Base-by-base conservation (phyloP, 768 basidiomycete species). In the Leccinellum albellum region DNA sequence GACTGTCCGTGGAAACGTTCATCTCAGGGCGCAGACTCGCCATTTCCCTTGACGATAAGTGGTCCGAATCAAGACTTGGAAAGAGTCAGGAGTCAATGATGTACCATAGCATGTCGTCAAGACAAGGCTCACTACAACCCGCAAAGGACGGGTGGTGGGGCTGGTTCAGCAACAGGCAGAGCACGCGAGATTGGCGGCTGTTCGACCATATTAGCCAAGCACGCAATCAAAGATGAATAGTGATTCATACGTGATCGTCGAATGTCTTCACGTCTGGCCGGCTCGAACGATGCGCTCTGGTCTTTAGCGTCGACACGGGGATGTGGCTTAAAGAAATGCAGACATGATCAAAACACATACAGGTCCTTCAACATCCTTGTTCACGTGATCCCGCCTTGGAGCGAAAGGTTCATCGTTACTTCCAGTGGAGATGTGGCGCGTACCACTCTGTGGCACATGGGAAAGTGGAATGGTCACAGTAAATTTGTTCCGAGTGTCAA, bases 41-140 rank as follows among this genome's bases (percentile, higher is more conserved):
- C 23, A 3, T 51, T 47, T 44, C 64, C 70, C 37, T 64, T 70
- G 31, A 50, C 37, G 17, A 72, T 54, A 3, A 72, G 70, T n/a
- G 70, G 70, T 7, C 70, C 70, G 29, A 72, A 72, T 9, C 70
- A 69, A 35, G 72, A 72, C 72, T 72, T 31, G 8, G 21, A 12
- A 28, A 45, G 40, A n/a, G 6, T 20, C 15, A 60, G n/a, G n/a
- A 8, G 20, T 53, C 12, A 57, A 15, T 20, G 26, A 42, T 20
- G 17, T 31, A 32, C 13, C 1, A 32, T 29, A n/a, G 10, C 14
- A 4, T 35, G 10, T 17, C 13, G 40, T 28, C 8, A 31, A 31
- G 24, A 14, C 4, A 51, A 61, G 12, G 17, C 65, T 63, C 33
- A 64, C 63, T 1, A 55, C 51, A 20, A 61, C 59, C 17, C 63